A percentile compares a stretch with the other conserved stretches of the same genome.
phyloP scores from a whole-genome alignment of 2,329 filamentous ascomycete genomes.

The Aspergillus brunneoviolaceus region DNA sequence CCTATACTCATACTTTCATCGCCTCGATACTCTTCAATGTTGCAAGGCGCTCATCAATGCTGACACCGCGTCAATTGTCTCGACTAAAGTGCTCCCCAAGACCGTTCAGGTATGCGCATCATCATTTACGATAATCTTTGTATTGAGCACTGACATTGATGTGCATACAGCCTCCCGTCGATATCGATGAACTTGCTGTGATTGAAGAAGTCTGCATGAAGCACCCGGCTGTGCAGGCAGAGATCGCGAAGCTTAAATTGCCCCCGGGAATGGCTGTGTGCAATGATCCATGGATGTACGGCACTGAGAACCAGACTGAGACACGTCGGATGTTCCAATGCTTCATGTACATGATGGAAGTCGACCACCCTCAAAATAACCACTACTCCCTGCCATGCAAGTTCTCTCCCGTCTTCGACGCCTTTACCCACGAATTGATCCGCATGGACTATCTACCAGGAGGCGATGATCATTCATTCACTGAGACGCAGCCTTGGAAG shows the following conservation, averaged over 20 bases:
- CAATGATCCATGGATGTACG: constrained; percentile 70
- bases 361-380: constrained; percentile 39
- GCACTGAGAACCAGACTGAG: constrained; percentile 43
- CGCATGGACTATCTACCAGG: constrained; percentile 70
- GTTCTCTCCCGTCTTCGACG: constrained; percentile 52
- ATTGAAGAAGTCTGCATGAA: constrained; percentile 57
- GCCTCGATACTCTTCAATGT: constrained; percentile 43
- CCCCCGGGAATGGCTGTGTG: constrained; percentile 58
- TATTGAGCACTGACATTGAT: constrained; percentile 47
- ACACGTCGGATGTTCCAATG: constrained; percentile 42
- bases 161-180: constrained; percentile 55
- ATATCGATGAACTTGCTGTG: constrained; percentile 59
- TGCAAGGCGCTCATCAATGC: constrained; percentile 42
- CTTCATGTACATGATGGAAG: constrained; percentile 40
- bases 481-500: constrained; percentile 57
- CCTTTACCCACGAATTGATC: constrained; percentile 62
- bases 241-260: constrained; percentile 59
- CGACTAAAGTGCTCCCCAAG: constrained; percentile 46
- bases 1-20: constrained; percentile 54
- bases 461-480: constrained; percentile 60
- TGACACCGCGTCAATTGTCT: constrained; percentile 36
- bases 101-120: constrained; percentile 43
- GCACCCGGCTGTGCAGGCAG: constrained; percentile 56
- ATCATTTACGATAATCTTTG: not conserved
- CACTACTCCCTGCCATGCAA: constrained; percentile 39